Conservation (phyloP, 1,139 yeast species). For the Sugiyamaella sp. region DNA sequence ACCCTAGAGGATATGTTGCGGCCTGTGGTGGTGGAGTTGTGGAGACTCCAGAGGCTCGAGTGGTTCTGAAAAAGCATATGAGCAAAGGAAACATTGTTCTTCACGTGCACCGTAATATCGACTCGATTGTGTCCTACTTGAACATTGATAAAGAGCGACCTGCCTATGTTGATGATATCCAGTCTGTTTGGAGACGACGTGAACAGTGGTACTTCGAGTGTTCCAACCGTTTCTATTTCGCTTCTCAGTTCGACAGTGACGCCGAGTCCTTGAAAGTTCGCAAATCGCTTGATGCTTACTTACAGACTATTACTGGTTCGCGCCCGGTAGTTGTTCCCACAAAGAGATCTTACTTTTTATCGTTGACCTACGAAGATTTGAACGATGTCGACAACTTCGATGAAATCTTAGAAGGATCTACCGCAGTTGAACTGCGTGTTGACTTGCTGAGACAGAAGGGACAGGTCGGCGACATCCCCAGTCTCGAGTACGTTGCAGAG, state of each 20-base stretch:
- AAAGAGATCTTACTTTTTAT: slow-evolving; percentile 68
- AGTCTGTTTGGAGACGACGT: slow-evolving; percentile 81
- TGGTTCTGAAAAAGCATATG: slow-evolving; percentile 57
- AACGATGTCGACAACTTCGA: slow-evolving; percentile 49
- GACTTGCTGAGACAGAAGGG: slow-evolving; percentile 63
- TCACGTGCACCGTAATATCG: slow-evolving; percentile 86
- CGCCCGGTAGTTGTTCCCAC: slow-evolving; percentile 49
- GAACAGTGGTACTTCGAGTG: slow-evolving; percentile 79
- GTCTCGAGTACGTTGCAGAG: slow-evolving; percentile 58
- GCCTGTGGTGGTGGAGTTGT: slow-evolving; percentile 98
- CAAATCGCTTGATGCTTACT: slow-evolving; percentile 59
- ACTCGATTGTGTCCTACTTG: slow-evolving; percentile 75
- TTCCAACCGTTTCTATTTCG: slow-evolving; percentile 75
- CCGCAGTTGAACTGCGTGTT: slow-evolving; percentile 82
- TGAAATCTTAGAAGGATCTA: slow-evolving; percentile 63
- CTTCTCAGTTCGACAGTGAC: slow-evolving; percentile 66
- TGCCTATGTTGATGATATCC: slow-evolving; percentile 70
- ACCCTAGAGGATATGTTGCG: slow-evolving; percentile 64
- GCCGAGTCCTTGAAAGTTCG: slow-evolving; percentile 61
- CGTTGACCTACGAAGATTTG: slow-evolving; percentile 61
- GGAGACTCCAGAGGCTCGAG: slow-evolving; percentile 72
- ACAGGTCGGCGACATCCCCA: slow-evolving; percentile 35
- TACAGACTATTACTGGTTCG: slow-evolving; percentile 68
- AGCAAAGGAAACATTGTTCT: slow-evolving; percentile 72
- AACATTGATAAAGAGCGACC: slow-evolving; percentile 83